A percentile compares a stretch with the other conserved stretches of the same genome.
These are phyloP conservation scores for Globisporangium middletonii DNA, from an alignment of 352 stramenopile species.

Conservation along the genomic window DNA sequence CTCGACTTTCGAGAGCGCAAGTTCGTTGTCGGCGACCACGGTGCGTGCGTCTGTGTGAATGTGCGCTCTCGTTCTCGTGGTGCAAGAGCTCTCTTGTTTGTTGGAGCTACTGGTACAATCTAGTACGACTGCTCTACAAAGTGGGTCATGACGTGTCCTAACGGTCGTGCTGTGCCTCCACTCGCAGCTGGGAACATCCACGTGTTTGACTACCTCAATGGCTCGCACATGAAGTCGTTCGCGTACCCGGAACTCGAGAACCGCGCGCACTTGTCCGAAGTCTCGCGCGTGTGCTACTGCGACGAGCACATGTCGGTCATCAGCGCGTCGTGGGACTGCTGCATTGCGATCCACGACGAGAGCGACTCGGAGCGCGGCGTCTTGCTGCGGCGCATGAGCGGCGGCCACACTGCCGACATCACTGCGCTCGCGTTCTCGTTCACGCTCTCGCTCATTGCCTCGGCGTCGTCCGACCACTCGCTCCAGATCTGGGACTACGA, in stretches of 20 bases:
- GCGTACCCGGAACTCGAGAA: constrained; percentile 60
- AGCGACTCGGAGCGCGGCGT: constrained; percentile 73
- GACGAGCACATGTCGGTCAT: constrained; percentile 84
- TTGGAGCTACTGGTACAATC: too few relatives aligned
- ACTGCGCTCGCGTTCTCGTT: constrained; percentile 70
- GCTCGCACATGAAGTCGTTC: constrained; percentile 84
- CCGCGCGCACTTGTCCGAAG: constrained; percentile 62
- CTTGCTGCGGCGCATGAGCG: constrained; percentile 62
- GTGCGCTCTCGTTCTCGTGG: background rate
- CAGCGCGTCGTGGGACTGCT: constrained; percentile 72
- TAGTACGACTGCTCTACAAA: too few relatives aligned
- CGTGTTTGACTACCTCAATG: constrained; percentile 87
- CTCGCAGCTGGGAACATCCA: constrained; percentile 54
- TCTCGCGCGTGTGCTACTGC: constrained; percentile 77
- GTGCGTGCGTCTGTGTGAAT: constrained; percentile 18
- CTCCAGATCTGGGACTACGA: constrained; percentile 88
- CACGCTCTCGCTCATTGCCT: constrained; percentile 71
- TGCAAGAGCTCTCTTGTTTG: background rate
- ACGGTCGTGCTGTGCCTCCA: background rate
- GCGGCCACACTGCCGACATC: constrained; percentile 75
- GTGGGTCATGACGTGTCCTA: background rate
- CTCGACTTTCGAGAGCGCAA: constrained; percentile 83
- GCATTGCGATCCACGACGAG: constrained; percentile 84
- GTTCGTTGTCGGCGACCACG: constrained; percentile 82
- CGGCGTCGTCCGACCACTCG: constrained; percentile 56